Evolutionary conservation across 1,139 yeast genomes (phyloP).

Genomic region (Lodderomyces pseudojiufengensis): DNA sequence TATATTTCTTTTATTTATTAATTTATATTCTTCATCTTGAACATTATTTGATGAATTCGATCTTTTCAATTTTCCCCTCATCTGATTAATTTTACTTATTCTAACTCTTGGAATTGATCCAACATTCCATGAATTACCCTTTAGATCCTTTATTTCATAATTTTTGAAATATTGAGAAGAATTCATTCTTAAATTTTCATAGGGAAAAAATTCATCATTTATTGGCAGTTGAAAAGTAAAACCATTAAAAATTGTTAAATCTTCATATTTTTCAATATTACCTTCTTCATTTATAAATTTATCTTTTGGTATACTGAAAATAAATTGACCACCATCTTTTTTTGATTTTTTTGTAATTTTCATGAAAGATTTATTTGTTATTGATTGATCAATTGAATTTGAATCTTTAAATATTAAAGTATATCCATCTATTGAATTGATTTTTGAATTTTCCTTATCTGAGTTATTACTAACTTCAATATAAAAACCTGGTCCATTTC

Average conservation of each 20-base stretch:
- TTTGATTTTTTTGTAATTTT: constrained; percentile 2
- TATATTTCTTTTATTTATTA: constrained; percentile 26
- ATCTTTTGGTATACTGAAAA: constrained; percentile 21
- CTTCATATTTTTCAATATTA: constrained; percentile 7
- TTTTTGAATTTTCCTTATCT: constrained; percentile 12
- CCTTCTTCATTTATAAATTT: constrained; percentile 8
- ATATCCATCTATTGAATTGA: constrained; percentile 21
- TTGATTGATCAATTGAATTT: constrained; percentile 19
- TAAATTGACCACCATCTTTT: constrained; percentile 20
- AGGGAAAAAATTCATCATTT: constrained; percentile 23
- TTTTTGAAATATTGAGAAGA: constrained; percentile 19
- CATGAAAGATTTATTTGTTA: constrained; percentile 15
- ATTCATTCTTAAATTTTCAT: constrained; percentile 10
- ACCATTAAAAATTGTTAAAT: constrained; percentile 21
- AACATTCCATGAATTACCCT: constrained; percentile 34
- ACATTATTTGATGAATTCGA: constrained; percentile 5
- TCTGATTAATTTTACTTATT: constrained; percentile 17
- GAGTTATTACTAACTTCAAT: constrained; percentile 31
- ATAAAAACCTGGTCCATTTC: constrained; percentile 56
- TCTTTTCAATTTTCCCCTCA: constrained; percentile 16
- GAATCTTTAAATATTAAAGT: constrained; percentile 32
- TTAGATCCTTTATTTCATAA: constrained; percentile 30
- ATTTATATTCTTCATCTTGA: constrained; percentile 21
- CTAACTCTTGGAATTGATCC: constrained; percentile 45
- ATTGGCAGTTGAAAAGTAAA: constrained; percentile 27